Percentiles rank a stretch among this genome's conserved stretches.
Conservation (phyloP, 257 asterid genomes). For the Solanum peruvianum region DNA sequence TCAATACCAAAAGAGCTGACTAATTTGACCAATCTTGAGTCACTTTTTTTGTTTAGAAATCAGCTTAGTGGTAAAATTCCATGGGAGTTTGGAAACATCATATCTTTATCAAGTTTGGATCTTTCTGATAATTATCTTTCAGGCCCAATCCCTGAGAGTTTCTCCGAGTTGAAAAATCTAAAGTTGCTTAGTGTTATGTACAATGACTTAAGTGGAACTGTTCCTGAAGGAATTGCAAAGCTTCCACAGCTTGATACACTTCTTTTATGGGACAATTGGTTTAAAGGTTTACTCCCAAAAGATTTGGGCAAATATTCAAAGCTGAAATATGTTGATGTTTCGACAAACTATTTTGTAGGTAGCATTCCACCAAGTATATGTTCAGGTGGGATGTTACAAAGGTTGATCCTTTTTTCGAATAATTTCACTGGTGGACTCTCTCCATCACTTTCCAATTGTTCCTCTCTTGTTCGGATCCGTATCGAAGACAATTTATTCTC, state of each 20-base stretch:
- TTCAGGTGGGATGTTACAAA: conserved; percentile 43
- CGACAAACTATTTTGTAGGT: conserved; percentile 68
- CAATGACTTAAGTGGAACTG: conserved; percentile 67
- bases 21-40: conserved; percentile 66
- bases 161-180: conserved; percentile 62
- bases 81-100: conserved; percentile 45
- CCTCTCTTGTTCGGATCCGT: conserved; percentile 80
- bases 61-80: conserved; percentile 54
- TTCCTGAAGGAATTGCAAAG: conserved; percentile 66
- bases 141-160: conserved; percentile 71
- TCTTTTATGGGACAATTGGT: conserved; percentile 82
- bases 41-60: conserved; percentile 83
- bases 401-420: conserved; percentile 71
- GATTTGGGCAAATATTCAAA: conserved; percentile 56
- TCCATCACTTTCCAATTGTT: conserved; percentile 77
- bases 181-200: conserved; percentile 77
- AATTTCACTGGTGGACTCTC: conserved; percentile 60
- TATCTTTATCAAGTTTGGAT: conserved; percentile 73
- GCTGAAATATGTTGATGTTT: conserved; percentile 67
- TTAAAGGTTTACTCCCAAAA: conserved; percentile 66
- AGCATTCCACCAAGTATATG: conserved; percentile 60
- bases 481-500: conserved; percentile 71
- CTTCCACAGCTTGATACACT: conserved; percentile 75
- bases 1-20: conserved; percentile 46
- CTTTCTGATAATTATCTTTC: conserved; percentile 83